Evolutionary conservation across 176 grass and related monocot genomes (phyloP).

Genomic region (Miscanthus lutarioriparius): DNA sequence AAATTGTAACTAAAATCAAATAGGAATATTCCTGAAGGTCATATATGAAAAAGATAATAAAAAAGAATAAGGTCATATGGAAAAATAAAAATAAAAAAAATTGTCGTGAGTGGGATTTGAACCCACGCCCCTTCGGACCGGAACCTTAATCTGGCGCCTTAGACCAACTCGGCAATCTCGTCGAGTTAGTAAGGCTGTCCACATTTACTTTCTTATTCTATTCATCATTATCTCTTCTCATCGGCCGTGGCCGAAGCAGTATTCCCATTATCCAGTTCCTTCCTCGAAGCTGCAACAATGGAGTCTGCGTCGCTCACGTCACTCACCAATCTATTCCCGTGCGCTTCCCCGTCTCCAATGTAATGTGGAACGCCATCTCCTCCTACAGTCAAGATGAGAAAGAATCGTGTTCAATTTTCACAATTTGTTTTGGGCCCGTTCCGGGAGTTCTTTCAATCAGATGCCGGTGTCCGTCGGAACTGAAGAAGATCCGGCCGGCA

Average conservation of each 20-base stretch:
- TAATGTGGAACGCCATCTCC: background rate
- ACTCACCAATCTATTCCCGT: background rate
- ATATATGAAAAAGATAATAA: no score
- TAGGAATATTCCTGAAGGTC: no score
- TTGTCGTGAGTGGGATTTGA: conserved; percentile 83
- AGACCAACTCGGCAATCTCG: conserved; percentile 90
- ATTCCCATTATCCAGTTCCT: background rate
- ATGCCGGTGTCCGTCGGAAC: conserved; percentile 18
- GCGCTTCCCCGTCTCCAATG: conserved; percentile 26
- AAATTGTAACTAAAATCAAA: no score
- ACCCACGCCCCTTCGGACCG: conserved; percentile 88
- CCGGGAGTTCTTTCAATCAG: conserved; percentile 20
- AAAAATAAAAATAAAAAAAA: no score
- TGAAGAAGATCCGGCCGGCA: conserved; percentile 12
- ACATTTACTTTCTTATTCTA: fast-evolving
- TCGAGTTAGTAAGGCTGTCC: no score
- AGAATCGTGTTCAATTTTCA: background rate
- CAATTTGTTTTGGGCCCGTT: background rate
- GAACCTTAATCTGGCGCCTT: conserved; percentile 99
- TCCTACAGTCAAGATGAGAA: background rate
- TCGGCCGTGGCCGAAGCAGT: background rate
- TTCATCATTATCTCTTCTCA: background rate
- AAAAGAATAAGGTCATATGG: no score
- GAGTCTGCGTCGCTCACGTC: background rate
- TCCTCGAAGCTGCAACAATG: background rate